Conservation (phyloP, 352 stramenopile genomes). For the Pythium angustatum region DNA sequence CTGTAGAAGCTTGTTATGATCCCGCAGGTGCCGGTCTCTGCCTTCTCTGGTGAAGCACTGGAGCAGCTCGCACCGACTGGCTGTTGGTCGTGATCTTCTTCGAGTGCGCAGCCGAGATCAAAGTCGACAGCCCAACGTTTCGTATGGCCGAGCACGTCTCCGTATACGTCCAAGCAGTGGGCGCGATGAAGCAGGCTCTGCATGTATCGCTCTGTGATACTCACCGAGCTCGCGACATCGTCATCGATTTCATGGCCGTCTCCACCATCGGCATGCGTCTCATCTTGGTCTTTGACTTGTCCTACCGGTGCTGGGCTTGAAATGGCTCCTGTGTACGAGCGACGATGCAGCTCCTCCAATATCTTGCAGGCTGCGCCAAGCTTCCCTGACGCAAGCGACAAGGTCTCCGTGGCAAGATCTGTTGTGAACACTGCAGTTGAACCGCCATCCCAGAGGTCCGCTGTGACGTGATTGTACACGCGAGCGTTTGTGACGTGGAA, state of each 20-base stretch:
- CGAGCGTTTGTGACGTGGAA: slow-evolving; percentile 62
- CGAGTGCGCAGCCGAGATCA: slow-evolving; percentile 47
- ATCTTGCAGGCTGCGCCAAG: slow-evolving; percentile 42
- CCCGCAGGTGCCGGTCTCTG: too few species aligned
- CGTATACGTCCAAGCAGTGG: slow-evolving; percentile 53
- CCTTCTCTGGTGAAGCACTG: too few species aligned
- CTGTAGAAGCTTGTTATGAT: slow-evolving; percentile 4
- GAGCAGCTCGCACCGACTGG: neutral
- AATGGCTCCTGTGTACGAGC: neutral
- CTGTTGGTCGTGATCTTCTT: slow-evolving; percentile 38
- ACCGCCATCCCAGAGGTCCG: slow-evolving; percentile 43
- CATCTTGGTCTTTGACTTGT: neutral
- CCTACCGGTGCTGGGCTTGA: neutral
- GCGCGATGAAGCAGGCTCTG: slow-evolving; percentile 49
- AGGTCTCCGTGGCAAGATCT: slow-evolving; percentile 56
- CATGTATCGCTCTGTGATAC: slow-evolving; percentile 37
- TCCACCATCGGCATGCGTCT: neutral
- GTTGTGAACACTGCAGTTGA: slow-evolving; percentile 34
- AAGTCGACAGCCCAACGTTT: slow-evolving; percentile 43
- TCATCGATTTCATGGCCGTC: neutral
- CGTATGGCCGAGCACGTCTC: slow-evolving; percentile 52
- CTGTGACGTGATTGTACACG: slow-evolving; percentile 36
- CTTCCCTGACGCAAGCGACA: slow-evolving; percentile 66
- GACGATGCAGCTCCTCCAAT: slow-evolving; percentile 22
- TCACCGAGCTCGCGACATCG: neutral